Conservation (phyloP, 148 eudicot species). For the Pouteria glomerata region DNA sequence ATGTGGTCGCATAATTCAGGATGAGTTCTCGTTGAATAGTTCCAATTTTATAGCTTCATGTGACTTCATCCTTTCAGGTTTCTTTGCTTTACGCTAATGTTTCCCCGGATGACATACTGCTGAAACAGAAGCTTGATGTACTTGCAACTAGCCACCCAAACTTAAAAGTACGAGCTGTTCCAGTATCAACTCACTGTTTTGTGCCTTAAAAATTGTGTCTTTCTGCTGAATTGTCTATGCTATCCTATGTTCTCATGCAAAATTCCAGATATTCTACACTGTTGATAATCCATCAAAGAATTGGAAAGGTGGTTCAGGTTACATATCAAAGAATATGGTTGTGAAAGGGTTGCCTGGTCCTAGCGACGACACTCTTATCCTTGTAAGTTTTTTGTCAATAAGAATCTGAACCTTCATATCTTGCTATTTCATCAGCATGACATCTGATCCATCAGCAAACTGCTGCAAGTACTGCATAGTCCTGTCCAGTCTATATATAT, state of each 20-base stretch:
- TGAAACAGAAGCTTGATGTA: conserved; percentile 84
- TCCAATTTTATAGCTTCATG: not conserved
- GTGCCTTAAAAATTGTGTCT: conserved; percentile 1
- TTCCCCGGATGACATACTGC: conserved; percentile 91
- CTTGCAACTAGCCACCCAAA: conserved; percentile 87
- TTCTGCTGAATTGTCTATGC: not conserved
- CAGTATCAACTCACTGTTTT: not conserved
- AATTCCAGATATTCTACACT: conserved; percentile 75
- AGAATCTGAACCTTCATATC: not conserved
- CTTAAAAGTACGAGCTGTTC: conserved; percentile 56
- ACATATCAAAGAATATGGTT: conserved; percentile 79
- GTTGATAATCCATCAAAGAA: conserved; percentile 79
- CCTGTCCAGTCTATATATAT: no score
- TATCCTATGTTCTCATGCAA: not conserved
- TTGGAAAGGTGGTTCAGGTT: conserved; percentile 92
- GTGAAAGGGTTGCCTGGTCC: conserved; percentile 91
- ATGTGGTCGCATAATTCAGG: no score
- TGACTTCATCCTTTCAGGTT: conserved; percentile 39
- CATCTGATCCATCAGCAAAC: no score
- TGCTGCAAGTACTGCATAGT: no score
- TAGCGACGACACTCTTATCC: conserved; percentile 70
- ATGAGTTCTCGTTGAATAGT: no score
- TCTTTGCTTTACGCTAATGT: conserved; percentile 87
- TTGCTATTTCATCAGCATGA: no score
- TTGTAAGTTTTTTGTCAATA: conserved; percentile 41